Evolutionary conservation across 2,329 filamentous ascomycete genomes (phyloP).

Genomic region (Aspergillus neotritici): DNA sequence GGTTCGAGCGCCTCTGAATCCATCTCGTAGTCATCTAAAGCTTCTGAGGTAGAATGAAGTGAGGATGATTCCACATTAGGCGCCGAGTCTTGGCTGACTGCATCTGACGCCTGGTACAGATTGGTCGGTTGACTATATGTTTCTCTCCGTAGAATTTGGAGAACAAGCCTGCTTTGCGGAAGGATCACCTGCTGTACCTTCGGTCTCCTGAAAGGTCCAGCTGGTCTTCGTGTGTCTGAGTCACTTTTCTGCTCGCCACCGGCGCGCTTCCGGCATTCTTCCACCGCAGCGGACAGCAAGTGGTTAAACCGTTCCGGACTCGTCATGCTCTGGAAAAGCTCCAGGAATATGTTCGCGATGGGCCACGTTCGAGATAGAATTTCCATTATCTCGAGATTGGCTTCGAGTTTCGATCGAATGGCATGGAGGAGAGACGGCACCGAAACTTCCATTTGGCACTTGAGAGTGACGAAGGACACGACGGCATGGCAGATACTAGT

Average conservation of each 20-base stretch:
- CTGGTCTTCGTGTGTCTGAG: background rate
- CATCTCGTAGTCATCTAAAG: background rate
- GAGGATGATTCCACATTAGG: no score
- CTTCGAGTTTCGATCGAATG: conserved; percentile 8
- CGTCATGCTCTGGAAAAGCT: conserved; percentile 8
- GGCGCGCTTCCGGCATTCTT: conserved; percentile 3
- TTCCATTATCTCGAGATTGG: conserved; percentile 6
- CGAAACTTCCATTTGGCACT: conserved; percentile 8
- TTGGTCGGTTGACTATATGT: conserved; percentile 2
- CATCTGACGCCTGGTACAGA: no score
- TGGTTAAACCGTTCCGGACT: conserved; percentile 4
- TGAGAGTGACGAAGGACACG: conserved; percentile 11
- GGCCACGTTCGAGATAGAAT: conserved; percentile 10
- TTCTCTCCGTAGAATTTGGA: conserved; percentile 8
- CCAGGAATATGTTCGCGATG: conserved; percentile 7
- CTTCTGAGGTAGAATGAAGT: no score
- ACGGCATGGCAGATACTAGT: conserved; percentile 10
- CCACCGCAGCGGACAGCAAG: conserved; percentile 3
- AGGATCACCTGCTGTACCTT: conserved; percentile 11
- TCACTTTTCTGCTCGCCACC: background rate
- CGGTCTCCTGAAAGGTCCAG: conserved; percentile 4
- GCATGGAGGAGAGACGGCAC: conserved; percentile 10
- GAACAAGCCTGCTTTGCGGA: conserved; percentile 9
- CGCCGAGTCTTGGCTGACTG: no score
- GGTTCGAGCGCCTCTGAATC: conserved; percentile 1